phyloP scores from a whole-genome alignment of 2,329 filamentous ascomycete genomes.

The Colletotrichum magnum region DNA sequence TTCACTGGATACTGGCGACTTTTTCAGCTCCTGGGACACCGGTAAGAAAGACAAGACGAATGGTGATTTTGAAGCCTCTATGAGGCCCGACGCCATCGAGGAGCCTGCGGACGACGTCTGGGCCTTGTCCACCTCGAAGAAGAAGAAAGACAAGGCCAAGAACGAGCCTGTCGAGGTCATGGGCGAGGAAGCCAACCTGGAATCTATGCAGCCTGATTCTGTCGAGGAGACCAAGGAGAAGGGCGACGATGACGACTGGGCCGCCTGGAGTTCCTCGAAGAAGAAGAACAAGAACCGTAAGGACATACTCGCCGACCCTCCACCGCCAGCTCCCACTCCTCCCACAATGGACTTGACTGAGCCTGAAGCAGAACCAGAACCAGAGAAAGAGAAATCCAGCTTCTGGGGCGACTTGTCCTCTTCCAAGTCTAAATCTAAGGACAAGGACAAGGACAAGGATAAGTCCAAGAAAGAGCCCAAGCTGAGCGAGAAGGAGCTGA shows the following conservation, averaged over 20 bases:
- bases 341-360: slow-evolving; percentile 63
- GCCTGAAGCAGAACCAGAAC: slow-evolving; percentile 54
- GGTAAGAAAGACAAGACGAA: slow-evolving; percentile 63
- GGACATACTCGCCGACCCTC: slow-evolving; percentile 56
- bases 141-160: slow-evolving; percentile 67
- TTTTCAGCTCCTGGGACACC: slow-evolving; percentile 70
- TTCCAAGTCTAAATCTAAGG: slow-evolving; percentile 58
- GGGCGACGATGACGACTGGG: slow-evolving; percentile 59
- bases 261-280: slow-evolving; percentile 58
- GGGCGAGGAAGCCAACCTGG: slow-evolving; percentile 58
- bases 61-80: slow-evolving; percentile 27
- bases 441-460: slow-evolving; percentile 59
- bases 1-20: slow-evolving; percentile 61
- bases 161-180: slow-evolving; percentile 64
- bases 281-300: slow-evolving; percentile 59
- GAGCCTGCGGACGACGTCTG: slow-evolving; percentile 59
- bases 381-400: slow-evolving; percentile 45
- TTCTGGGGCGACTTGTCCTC: slow-evolving; percentile 53
- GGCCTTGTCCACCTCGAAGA: slow-evolving; percentile 54
- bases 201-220: slow-evolving; percentile 62
- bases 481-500: slow-evolving; percentile 64
- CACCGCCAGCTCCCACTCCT: slow-evolving; percentile 64
- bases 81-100: slow-evolving; percentile 58
- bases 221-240: slow-evolving; percentile 60
- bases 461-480: slow-evolving; percentile 60